Base-by-base conservation (phyloP, 345 rosid genomes). In the Luvunga scandens region DNA sequence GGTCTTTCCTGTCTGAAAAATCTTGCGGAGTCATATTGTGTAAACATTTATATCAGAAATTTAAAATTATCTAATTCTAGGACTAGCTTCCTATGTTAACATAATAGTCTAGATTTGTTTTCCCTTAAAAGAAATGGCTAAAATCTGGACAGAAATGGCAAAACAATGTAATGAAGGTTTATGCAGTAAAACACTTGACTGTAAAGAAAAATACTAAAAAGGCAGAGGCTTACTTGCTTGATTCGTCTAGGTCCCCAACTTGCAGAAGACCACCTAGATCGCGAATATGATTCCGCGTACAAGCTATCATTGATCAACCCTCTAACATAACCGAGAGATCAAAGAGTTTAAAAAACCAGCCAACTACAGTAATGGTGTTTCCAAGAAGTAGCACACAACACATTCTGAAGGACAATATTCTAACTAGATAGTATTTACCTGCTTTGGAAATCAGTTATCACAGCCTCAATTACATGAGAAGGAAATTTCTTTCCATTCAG, bases 221-320 rank as follows among this genome's bases (percentile, higher is more conserved):
- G 55, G 62, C 6, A 73, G 57, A 9, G 45, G 56, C 91, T 76
- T 92, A 93, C 98, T 84, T 90, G 96, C 83, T 93, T 95, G 80
- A 93, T 92, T 72, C 95, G 89, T 84, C 86, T 85, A 62, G 97
- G 98, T 71, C 98, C 98, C 98, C 99, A 95, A 77, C 88, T 88
- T 57, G 88, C 88, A 22, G 95, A 88, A 82, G 96, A 91, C 95
- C 95, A 93, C 85, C 92, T 87, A 73, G 97, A 93, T 75, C 79
- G 92, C 45, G 94, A 78, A 85, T 75, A 90, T 48, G 91, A 74
- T 87, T 95, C 98, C 9, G 97, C 95, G 59, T 89, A 92, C 84
- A 90, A 84, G 81, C 89, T 75, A 79, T 95, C 98, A 75, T 93
- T 90, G 84, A 95, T 88, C 76, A 89, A 83, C 62, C 97, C 96